Base-by-base conservation (phyloP, 2,329 filamentous ascomycete genomes). In the Keithomyces neogunnii region DNA sequence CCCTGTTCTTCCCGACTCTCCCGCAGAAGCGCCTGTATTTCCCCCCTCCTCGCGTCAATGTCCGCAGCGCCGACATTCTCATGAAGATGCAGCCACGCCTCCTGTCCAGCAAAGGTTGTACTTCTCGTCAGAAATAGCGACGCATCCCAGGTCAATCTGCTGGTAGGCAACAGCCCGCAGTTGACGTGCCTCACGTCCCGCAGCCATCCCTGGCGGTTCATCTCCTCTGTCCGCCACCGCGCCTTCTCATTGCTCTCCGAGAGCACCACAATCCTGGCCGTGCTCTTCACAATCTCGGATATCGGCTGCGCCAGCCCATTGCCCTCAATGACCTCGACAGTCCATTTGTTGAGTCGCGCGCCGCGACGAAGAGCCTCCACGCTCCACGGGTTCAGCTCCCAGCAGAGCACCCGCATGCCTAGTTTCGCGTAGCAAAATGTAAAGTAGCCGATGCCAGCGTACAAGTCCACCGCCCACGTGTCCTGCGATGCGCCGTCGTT, bases 381-480 rank as follows among this genome's bases (percentile, higher is more conserved):
- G 57, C 85, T 90, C 85, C 91, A 88, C 0, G 86, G 85, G 65
- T 96, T 96, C 45, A 96, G 73, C 68, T 97, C 92, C 87, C 89
- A 97, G 59, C 89, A 88, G 42, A 93, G 72, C 1, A 96, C 85
- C 47, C 78, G 71, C 60, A 91, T 71, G 0, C 89, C 89, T 19
- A 85, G 78, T 53, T 73, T 76, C 5, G 84, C 78, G 68, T 96
- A 96, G 33, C 82, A 87, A 62, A 96, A 95, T 3, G 86, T 81
- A 68, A 97, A 96, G 69, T 96, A 96, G 4, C 92, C 92, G 57
- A 96, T 96, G 0, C 92, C 92, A 0, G 88, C 89, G 70, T 95
- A 96, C 53, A 97, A 71, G 66, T 97, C 92, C 1, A 95, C 79
- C 0, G 85, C 81, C 66, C 76, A 82, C 3, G 53, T 50, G 2